phyloP scores from a whole-genome alignment of 1,284 basidiomycete genomes.

The Cutaneotrichosporon sp. region DNA sequence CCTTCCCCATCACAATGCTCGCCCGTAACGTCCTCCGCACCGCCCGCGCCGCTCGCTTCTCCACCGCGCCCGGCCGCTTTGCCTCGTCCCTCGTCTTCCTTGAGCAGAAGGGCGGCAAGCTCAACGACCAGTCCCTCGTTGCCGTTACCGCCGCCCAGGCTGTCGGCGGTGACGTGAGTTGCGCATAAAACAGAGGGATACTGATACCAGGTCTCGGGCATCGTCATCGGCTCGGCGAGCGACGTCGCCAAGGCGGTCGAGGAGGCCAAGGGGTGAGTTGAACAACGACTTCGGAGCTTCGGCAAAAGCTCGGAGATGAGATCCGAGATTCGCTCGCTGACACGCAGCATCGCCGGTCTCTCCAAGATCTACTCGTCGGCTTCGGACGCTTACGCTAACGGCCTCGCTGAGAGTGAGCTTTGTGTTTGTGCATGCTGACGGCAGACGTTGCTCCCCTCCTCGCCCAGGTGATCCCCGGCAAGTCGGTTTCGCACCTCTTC shows the following conservation, averaged over 20 bases:
- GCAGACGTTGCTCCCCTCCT: slow-evolving; percentile 58
- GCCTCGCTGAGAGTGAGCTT: slow-evolving; percentile 54
- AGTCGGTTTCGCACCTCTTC: slow-evolving; percentile 77
- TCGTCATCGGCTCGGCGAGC: slow-evolving; percentile 73
- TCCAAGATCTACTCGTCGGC: slow-evolving; percentile 54
- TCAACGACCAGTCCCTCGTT: slow-evolving; percentile 81
- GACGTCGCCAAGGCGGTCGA: slow-evolving; percentile 70
- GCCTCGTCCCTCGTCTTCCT: slow-evolving; percentile 72
- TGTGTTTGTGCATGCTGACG: slow-evolving; percentile 3
- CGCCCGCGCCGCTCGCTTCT: slow-evolving; percentile 21
- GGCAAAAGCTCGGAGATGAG: background rate
- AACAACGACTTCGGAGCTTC: background rate
- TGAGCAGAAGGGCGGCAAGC: slow-evolving; percentile 78
- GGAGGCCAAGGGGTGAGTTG: slow-evolving; percentile 70
- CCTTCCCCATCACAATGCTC: slow-evolving; percentile 23
- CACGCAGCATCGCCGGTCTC: slow-evolving; percentile 52
- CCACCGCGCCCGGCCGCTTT: slow-evolving; percentile 35
- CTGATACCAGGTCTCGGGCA: slow-evolving; percentile 67
- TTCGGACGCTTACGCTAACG: slow-evolving; percentile 52
- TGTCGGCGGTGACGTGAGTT: slow-evolving; percentile 62
- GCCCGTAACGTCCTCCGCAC: slow-evolving; percentile 24
- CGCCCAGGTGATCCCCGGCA: slow-evolving; percentile 55
- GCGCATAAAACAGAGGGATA: background rate
- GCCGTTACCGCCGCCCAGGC: slow-evolving; percentile 84
- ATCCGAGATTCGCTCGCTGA: background rate